Evolutionary conservation across 257 asterid genomes (phyloP).

Genomic region (Ajuga chamaepitys): DNA sequence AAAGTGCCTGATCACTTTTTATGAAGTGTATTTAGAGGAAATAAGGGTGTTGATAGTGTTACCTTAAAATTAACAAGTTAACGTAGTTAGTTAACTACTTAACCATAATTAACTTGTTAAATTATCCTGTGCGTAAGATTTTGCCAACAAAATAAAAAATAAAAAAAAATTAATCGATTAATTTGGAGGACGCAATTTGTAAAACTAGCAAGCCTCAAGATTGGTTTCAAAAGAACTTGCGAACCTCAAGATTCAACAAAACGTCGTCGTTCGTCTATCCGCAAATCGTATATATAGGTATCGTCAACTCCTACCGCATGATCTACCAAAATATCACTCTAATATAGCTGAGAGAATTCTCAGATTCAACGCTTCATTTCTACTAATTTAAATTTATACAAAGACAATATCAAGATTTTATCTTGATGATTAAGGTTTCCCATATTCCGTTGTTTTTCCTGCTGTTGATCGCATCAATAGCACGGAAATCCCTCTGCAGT

Average conservation of each 20-base stretch:
- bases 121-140: too few species aligned
- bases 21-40: too few species aligned
- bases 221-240: too few species aligned
- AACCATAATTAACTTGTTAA: too few species aligned
- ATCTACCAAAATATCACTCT: conserved; percentile 17
- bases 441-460: conserved; percentile 25
- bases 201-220: not conserved
- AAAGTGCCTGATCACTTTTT: too few species aligned
- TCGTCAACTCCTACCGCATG: conserved; percentile 28
- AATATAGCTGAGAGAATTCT: conserved; percentile 7
- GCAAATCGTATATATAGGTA: conserved; percentile 2
- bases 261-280: conserved; percentile 8
- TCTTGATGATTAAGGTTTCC: conserved; percentile 26
- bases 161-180: not conserved
- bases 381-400: not conserved
- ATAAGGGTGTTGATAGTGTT: too few species aligned
- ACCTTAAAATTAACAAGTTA: too few species aligned
- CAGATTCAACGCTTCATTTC: conserved; percentile 18
- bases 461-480: conserved; percentile 42
- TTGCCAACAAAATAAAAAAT: too few species aligned
- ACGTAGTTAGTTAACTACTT: too few species aligned
- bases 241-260: not conserved
- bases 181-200: not conserved
- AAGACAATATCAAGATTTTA: not conserved
- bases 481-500: conserved; percentile 34